phyloP scores from a whole-genome alignment of 2,329 filamentous ascomycete species.

The Sarocladium strictum region DNA sequence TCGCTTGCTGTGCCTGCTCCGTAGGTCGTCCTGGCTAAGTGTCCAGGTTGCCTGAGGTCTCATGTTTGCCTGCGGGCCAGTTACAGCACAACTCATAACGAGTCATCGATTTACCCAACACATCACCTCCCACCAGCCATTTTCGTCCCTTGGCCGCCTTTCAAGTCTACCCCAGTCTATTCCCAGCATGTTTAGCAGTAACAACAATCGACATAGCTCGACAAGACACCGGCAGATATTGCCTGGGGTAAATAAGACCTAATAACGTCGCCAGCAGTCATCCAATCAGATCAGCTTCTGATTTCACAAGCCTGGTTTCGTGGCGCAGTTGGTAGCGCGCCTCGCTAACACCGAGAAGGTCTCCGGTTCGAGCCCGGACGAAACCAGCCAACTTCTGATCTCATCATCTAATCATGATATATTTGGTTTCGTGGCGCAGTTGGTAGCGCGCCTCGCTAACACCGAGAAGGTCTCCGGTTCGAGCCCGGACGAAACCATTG shows the following conservation, averaged over 20 bases:
- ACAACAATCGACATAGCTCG: too few species aligned
- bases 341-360: slow-evolving; percentile 9
- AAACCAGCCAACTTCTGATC: not conserved
- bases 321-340: slow-evolving; percentile 9
- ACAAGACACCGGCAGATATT: too few species aligned
- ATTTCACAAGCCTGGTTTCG: not conserved
- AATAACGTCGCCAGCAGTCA: not conserved
- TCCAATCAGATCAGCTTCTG: slow-evolving; percentile 6
- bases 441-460: slow-evolving; percentile 10
- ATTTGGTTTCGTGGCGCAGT: slow-evolving; percentile 10
- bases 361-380: slow-evolving; percentile 8
- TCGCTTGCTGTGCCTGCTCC: too few species aligned
- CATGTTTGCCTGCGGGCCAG: too few species aligned
- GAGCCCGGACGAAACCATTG: slow-evolving; percentile 12
- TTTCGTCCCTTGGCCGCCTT: too few species aligned
- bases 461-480: slow-evolving; percentile 11
- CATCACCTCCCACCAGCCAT: too few species aligned
- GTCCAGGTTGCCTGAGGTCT: too few species aligned
- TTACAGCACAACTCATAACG: too few species aligned
- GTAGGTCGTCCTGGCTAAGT: too few species aligned
- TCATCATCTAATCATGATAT: not conserved
- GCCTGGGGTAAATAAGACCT: not conserved
- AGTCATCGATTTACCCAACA: too few species aligned
- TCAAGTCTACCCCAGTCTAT: too few species aligned
- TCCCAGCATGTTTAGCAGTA: too few species aligned